A percentile compares a stretch with the other conserved stretches of the same genome.
phyloP scores from a whole-genome alignment of 441 rosid species.

The Aleurites moluccanus region DNA sequence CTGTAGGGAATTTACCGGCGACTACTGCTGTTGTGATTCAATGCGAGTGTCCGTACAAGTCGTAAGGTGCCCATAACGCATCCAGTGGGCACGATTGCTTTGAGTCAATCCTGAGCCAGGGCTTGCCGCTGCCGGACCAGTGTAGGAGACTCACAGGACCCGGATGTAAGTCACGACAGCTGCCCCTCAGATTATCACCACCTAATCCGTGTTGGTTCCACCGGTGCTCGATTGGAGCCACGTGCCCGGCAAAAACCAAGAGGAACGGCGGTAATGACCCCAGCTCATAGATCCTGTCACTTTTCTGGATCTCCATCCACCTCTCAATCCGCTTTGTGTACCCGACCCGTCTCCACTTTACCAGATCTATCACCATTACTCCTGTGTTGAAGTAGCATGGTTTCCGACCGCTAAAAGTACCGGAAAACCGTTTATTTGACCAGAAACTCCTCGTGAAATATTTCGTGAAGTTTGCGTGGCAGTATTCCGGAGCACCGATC shows the following conservation, averaged over 20 bases:
- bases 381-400: conserved; percentile 91
- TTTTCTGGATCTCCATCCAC: conserved; percentile 91
- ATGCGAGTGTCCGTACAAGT: conserved; percentile 57
- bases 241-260: conserved; percentile 72
- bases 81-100: conserved; percentile 74
- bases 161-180: conserved; percentile 82
- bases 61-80: conserved; percentile 73
- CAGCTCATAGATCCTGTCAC: conserved; percentile 70
- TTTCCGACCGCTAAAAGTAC: conserved; percentile 51
- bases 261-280: conserved; percentile 85
- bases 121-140: conserved; percentile 98
- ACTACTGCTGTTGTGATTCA: conserved; percentile 28
- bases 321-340: conserved; percentile 72
- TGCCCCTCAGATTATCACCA: conserved; percentile 83
- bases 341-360: conserved; percentile 65
- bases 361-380: conserved; percentile 85
- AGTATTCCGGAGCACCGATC: conserved; percentile 90
- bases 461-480: conserved; percentile 79
- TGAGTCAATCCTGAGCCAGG: conserved; percentile 78
- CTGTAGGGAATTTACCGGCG: conserved; percentile 43
- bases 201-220: conserved; percentile 94
- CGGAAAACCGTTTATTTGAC: conserved; percentile 51
- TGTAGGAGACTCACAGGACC: conserved; percentile 86
- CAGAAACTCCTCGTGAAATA: conserved; percentile 75
- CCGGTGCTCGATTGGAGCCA: conserved; percentile 83